Percentiles rank a stretch among this genome's conserved stretches.
phyloP scores from a whole-genome alignment of 2,329 filamentous ascomycete genomes.

The Penicillium sclerotiorum region DNA sequence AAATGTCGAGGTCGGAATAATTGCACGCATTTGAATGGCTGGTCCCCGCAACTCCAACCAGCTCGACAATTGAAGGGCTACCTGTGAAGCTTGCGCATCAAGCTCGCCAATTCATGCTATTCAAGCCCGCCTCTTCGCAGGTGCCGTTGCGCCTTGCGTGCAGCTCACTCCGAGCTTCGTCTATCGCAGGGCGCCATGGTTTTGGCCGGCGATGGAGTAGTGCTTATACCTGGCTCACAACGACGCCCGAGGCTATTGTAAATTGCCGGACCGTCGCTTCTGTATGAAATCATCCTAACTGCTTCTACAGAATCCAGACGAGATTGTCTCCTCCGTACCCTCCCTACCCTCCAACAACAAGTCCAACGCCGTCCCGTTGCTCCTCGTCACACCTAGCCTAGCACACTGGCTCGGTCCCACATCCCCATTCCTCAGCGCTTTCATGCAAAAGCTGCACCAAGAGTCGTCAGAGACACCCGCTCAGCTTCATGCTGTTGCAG shows the following conservation, averaged over 20 bases:
- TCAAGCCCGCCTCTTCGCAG: neutral
- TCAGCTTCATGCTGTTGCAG: conserved; percentile 35
- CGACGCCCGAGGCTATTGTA: conserved; percentile 33
- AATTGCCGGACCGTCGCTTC: conserved; percentile 1
- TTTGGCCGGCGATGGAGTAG: conserved; percentile 18
- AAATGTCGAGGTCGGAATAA: neutral
- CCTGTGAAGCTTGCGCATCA: neutral
- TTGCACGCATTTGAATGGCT: conserved; percentile 1
- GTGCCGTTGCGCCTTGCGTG: conserved; percentile 1
- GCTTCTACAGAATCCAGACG: conserved; percentile 29
- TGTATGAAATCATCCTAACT: neutral
- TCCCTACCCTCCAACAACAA: conserved; percentile 15
- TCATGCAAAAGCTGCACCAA: conserved; percentile 31
- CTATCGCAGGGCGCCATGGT: conserved; percentile 7
- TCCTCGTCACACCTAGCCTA: conserved; percentile 42
- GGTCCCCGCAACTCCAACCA: neutral
- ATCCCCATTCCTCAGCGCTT: conserved; percentile 33
- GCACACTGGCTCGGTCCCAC: conserved; percentile 40
- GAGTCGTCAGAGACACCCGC: conserved; percentile 7
- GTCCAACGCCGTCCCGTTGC: conserved; percentile 28
- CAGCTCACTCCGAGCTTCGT: conserved; percentile 6
- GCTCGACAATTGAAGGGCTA: neutral
- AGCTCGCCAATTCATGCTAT: neutral
- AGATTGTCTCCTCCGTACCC: conserved; percentile 33
- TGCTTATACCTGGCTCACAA: conserved; percentile 39